Evolutionary conservation across 2,329 filamentous ascomycete species (phyloP), one percentile per base, ranked within the genome.

Genomic region (Tolypocladium pustulatum): DNA sequence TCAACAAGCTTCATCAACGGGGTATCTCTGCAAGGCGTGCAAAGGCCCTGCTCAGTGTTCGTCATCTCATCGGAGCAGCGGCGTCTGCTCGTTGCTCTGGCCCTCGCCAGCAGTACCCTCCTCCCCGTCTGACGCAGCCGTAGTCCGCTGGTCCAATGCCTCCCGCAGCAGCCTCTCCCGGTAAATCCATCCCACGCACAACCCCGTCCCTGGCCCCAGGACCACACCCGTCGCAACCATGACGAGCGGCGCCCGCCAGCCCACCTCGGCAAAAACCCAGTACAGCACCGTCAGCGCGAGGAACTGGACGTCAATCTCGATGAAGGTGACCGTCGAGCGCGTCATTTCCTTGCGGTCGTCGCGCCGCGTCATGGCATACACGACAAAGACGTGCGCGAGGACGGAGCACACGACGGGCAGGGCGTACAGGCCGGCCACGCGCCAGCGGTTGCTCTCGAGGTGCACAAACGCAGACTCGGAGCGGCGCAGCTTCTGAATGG

Each of bases 261-360:
- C 79, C 0, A 76, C 75, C 66, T 82, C 80, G 20, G 79, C 76
- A 43, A 81, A 66, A 38, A 82, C 68, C 79, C 80, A 82, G 66
- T 82, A 82, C 37, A 81, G 61, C 5, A 81, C 75, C 1, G 79
- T 80, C 63, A 76, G 67, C 2, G 68, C 71, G 52, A 80, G 70
- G 61, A 77, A 80, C 30, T 74, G 67, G 7, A 72, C 61, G 60
- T 82, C 74, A 54, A 82, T 74, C 65, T 76, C 73, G 57, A 82
- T 73, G 57, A 80, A 77, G 54, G 68, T 69, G 55, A 77, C 66
- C 0, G 73, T 74, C 15, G 76, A 74, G 40, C 74, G 73, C n/a
- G 80, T 81, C 74, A 81, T 74, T 63, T 80, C 75, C 53, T 71
- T 72, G 40, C 78, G 71, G 62, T 82, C 78, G 54, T 81, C 78